phyloP scores from a whole-genome alignment of 371 early-diverging fungal species.

The Mucor saturninus region DNA sequence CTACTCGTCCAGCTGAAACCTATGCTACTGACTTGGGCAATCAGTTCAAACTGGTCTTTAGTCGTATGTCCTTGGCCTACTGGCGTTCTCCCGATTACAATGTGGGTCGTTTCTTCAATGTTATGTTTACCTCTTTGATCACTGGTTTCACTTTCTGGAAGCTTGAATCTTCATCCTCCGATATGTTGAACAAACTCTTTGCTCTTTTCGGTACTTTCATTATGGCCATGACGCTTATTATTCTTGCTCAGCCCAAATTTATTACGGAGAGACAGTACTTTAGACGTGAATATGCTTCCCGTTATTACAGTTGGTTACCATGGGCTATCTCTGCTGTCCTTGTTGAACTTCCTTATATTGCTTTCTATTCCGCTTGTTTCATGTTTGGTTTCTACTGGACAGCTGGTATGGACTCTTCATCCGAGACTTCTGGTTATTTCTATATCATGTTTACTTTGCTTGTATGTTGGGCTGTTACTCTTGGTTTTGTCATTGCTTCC shows the following conservation, averaged over 20 bases:
- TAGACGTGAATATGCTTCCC: conserved; percentile 72
- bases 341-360: conserved; percentile 67
- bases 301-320: conserved; percentile 75
- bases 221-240: conserved; percentile 71
- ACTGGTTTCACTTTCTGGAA: conserved; percentile 81
- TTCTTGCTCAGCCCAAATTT: conserved; percentile 76
- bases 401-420: conserved; percentile 57
- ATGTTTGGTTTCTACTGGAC: conserved; percentile 76
- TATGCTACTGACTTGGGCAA: conserved; percentile 37
- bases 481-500: conserved; percentile 62
- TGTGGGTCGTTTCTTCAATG: conserved; percentile 63
- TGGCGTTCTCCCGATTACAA: conserved; percentile 74
- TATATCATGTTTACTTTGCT: conserved; percentile 65
- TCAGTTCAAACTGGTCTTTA: conserved; percentile 62
- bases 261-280: conserved; percentile 72
- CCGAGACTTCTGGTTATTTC: conserved; percentile 62
- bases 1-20: conserved; percentile 22
- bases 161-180: conserved; percentile 55
- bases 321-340: conserved; percentile 60
- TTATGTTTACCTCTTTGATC: conserved; percentile 57
- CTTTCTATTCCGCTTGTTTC: conserved; percentile 58
- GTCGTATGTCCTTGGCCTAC: conserved; percentile 65
- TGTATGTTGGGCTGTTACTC: conserved; percentile 67
- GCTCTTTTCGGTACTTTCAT: conserved; percentile 72
- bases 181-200: conserved; percentile 74